Evolutionary conservation across 2,329 filamentous ascomycete genomes (phyloP), one percentile per base, ranked within the genome.

Genomic region (Monosporascus sp.): DNA sequence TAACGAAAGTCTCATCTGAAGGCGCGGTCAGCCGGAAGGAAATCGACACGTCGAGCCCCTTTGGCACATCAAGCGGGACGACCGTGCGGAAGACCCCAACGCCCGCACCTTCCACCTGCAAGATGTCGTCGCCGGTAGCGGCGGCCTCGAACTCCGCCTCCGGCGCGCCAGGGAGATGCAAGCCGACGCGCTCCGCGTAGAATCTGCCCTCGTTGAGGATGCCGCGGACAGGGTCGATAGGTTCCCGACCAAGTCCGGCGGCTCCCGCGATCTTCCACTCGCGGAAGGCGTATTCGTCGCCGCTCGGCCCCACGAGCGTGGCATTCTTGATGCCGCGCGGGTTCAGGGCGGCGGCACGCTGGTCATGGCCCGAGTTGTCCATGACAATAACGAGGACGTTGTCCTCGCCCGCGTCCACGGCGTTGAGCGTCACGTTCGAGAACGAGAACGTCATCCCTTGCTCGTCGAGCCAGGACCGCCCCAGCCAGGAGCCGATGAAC

Each of bases 321-420:
- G 78, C 79, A 31, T 77, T 75, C 47, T 72, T 71, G 58, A 83
- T 81, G 5, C 80, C 80, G 44, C 79, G 68, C 8, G 77, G 72
- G 17, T 76, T 72, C 4, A 75, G 68, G 5, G 77, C 77, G 1
- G 69, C 72, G 1, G 70, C 70, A 0, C 75, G 76, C 25, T 81
- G 72, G 48, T 83, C 81, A 60, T 85, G 80, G 9, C 82, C 82
- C 18, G 78, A 81, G 66, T 84, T 76, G 60, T 85, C 79, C 65
- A 82, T 78, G 24, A 84, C 69, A 3, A 84, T 67, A n/a, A 83
- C 73, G 6, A 84, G 69, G 2, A 78, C 64, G 52, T 82, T 81
- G 0, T 72, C 65, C 1, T 59, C 63, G 0, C 70, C 31, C 31
- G 31, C 31, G 9, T 35, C 31, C 31, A 11, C 67, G 1, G 65